Conservation (phyloP, 257 asterid genomes). For the Gentiana straminea region DNA sequence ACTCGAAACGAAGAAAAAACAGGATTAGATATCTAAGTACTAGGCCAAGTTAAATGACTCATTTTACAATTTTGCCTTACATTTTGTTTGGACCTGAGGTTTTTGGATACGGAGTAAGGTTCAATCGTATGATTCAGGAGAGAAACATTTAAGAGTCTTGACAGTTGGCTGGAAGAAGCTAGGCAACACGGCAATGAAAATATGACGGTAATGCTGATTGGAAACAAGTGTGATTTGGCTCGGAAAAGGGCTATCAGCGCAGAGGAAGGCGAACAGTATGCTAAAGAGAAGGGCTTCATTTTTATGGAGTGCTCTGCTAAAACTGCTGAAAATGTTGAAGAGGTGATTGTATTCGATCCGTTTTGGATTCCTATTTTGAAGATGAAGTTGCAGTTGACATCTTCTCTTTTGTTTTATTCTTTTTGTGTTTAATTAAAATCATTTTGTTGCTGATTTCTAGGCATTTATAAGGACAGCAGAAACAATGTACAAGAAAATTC, state of each 20-base stretch:
- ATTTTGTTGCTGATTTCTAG: constrained; percentile 24
- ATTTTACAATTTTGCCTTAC: too few species aligned
- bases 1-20: too few species aligned
- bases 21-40: too few species aligned
- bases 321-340: constrained; percentile 78
- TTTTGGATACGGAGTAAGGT: too few species aligned
- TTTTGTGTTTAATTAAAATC: not conserved
- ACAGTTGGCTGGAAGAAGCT: constrained; percentile 79
- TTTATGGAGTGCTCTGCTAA: constrained; percentile 15
- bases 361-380: not conserved
- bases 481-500: constrained; percentile 83
- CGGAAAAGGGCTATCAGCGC: constrained; percentile 78
- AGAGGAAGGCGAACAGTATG: constrained; percentile 80
- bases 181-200: constrained; percentile 61
- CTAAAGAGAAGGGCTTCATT: constrained; percentile 59
- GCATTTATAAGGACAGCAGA: constrained; percentile 81
- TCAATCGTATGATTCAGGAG: constrained; percentile 29
- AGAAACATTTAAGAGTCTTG: constrained; percentile 76
- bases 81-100: too few species aligned
- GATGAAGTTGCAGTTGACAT: not conserved
- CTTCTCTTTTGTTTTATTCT: too few species aligned
- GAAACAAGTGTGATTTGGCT: constrained; percentile 67
- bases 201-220: constrained; percentile 71
- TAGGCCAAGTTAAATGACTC: too few species aligned
- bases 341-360: constrained; percentile 28